Conservation (phyloP, 2,329 filamentous ascomycete genomes). For the Rhinocladiella mackenziei region DNA sequence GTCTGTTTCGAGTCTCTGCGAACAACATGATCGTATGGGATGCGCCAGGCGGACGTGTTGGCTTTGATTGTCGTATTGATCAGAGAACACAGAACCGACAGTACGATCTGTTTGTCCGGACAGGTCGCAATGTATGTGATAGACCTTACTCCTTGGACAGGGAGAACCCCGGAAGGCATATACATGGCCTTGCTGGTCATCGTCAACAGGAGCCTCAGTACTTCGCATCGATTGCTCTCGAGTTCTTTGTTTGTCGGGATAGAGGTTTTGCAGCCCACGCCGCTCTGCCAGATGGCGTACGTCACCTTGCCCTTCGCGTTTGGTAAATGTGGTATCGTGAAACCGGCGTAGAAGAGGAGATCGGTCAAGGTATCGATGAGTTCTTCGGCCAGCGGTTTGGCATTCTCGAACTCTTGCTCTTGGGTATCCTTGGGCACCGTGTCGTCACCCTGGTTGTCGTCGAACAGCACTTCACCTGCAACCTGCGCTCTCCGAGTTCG, state of each 20-base stretch:
- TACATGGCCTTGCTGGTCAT: slow-evolving; percentile 92
- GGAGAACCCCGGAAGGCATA: slow-evolving; percentile 72
- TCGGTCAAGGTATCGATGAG: slow-evolving; percentile 86
- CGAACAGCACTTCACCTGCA: slow-evolving; percentile 75
- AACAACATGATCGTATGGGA: slow-evolving; percentile 88
- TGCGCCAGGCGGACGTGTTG: slow-evolving; percentile 87
- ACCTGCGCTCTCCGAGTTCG: slow-evolving; percentile 64
- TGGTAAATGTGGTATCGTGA: slow-evolving; percentile 73
- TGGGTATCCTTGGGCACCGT: slow-evolving; percentile 42
- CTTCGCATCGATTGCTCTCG: slow-evolving; percentile 88
- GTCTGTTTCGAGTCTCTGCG: slow-evolving; percentile 88
- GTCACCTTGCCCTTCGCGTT: slow-evolving; percentile 74
- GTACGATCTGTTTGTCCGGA: slow-evolving; percentile 82
- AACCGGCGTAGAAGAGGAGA: slow-evolving; percentile 83
- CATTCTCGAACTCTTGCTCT: slow-evolving; percentile 68
- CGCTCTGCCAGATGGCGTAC: slow-evolving; percentile 96
- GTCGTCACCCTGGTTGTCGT: slow-evolving; percentile 60
- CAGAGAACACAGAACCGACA: slow-evolving; percentile 86
- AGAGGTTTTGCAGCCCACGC: slow-evolving; percentile 88
- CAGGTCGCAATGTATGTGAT: slow-evolving; percentile 87
- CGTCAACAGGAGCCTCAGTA: slow-evolving; percentile 78
- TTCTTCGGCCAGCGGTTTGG: slow-evolving; percentile 85
- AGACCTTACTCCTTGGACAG: slow-evolving; percentile 74
- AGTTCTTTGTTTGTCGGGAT: slow-evolving; percentile 85
- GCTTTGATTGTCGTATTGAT: slow-evolving; percentile 95